A percentile compares a stretch with the other conserved stretches of the same genome.
These are phyloP conservation scores for Vigna hirtella DNA, from an alignment of 306 rosid species.

Conservation along the genomic window DNA sequence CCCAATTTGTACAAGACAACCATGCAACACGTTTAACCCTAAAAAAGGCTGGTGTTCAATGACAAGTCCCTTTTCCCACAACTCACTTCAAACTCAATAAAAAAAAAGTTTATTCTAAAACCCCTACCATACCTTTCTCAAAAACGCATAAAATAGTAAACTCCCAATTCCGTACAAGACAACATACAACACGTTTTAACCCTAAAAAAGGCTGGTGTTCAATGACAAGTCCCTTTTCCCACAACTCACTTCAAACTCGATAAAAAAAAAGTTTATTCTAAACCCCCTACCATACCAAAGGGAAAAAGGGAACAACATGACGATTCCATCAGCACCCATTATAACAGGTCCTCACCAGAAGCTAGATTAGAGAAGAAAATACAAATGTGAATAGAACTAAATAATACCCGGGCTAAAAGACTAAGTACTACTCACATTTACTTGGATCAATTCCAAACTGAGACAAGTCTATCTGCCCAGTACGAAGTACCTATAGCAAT, in stretches of 20 bases:
- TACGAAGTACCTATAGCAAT: constrained; percentile 74
- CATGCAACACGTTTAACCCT: constrained; percentile 1
- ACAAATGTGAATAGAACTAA: neutral
- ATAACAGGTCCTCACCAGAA: neutral
- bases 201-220: neutral
- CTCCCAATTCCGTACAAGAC: neutral
- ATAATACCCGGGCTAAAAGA: constrained; percentile 11
- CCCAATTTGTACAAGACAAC: neutral
- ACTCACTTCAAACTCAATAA: neutral
- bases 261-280: neutral
- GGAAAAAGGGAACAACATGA: neutral
- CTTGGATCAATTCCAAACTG: constrained; percentile 97
- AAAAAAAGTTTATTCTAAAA: neutral
- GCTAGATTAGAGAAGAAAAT: constrained; percentile 23
- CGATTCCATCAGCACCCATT: neutral
- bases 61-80: constrained; percentile 1
- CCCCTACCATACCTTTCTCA: constrained; percentile 2
- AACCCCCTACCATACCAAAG: constrained; percentile 12
- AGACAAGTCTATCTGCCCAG: constrained; percentile 92
- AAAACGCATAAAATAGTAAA: neutral
- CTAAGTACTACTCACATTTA: constrained; percentile 63
- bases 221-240: neutral
- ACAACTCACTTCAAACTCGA: neutral
- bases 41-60: neutral
- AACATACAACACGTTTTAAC: neutral